Evolutionary conservation across 164 flowering plant species (phyloP).

Genomic region (Platanus orientalis): DNA sequence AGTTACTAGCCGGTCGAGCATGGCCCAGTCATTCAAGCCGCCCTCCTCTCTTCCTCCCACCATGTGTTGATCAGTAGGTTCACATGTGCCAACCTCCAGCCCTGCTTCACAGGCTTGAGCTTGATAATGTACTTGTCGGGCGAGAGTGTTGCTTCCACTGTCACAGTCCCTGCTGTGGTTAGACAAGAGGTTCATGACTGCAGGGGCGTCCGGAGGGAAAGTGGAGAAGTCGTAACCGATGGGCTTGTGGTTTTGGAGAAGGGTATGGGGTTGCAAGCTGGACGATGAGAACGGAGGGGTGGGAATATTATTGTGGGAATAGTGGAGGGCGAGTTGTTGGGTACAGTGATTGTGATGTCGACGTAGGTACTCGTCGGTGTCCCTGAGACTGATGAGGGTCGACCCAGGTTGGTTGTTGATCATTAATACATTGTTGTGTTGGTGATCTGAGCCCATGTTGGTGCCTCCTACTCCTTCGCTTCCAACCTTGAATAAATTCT

Average conservation of each 20-base stretch:
- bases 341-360: conserved; percentile 9
- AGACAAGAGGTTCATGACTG: conserved; percentile 48
- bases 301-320: conserved; percentile 30
- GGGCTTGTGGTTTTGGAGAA: conserved; percentile 26
- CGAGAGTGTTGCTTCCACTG: conserved; percentile 32
- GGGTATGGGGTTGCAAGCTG: conserved; percentile 32
- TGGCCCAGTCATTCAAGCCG: conserved; percentile 53
- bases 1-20: conserved; percentile 48
- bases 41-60: conserved; percentile 24
- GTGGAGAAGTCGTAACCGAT: conserved; percentile 27
- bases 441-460: conserved; percentile 21
- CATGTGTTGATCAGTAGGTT: conserved; percentile 21
- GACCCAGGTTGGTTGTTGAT: conserved; percentile 23
- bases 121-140: conserved; percentile 30
- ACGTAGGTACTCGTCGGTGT: conserved; percentile 18
- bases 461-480: conserved; percentile 23
- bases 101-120: conserved; percentile 40
- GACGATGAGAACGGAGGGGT: conserved; percentile 30
- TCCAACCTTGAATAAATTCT: conserved; percentile 69
- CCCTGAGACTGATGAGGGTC: conserved; percentile 19
- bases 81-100: conserved; percentile 38
- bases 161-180: conserved; percentile 42
- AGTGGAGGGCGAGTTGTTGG: conserved; percentile 36
- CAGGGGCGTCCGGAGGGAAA: conserved; percentile 19
- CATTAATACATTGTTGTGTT: conserved; percentile 17